Conservation (phyloP, 495 filamentous ascomycete genomes). For the Chaetomium cochliodes region DNA sequence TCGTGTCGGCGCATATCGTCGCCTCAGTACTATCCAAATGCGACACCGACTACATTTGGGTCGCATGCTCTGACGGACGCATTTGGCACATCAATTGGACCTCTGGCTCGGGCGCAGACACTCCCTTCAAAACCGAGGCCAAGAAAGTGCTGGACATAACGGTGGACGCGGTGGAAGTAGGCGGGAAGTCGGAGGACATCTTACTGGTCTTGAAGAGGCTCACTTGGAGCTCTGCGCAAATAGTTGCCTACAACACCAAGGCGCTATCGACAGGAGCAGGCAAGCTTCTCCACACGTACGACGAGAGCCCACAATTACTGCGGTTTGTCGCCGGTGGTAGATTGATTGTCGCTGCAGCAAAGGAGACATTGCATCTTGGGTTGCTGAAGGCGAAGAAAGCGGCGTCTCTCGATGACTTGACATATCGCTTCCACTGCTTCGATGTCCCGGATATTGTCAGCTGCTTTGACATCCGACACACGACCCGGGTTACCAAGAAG, state of each 20-base stretch:
- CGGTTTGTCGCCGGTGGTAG: constrained; percentile 32
- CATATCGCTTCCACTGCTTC: constrained; percentile 51
- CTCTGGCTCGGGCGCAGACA: constrained; percentile 50
- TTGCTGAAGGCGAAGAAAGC: constrained; percentile 28
- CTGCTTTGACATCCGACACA: constrained; percentile 54
- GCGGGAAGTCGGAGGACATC: constrained; percentile 40
- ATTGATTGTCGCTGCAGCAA: constrained; percentile 42
- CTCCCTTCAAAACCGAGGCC: constrained; percentile 38
- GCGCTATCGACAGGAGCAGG: constrained; percentile 25
- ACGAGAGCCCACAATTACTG: constrained; percentile 36
- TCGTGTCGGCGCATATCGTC: constrained; percentile 41
- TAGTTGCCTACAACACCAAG: constrained; percentile 44
- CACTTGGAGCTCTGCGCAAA: constrained; percentile 33
- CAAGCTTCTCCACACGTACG: constrained; percentile 36
- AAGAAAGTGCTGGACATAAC: constrained; percentile 46
- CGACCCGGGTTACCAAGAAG: constrained; percentile 35
- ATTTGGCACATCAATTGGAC: constrained; percentile 78
- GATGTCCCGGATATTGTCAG: constrained; percentile 55
- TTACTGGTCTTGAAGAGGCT: constrained; percentile 43
- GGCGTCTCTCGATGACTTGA: constrained; percentile 38
- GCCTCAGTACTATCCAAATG: constrained; percentile 60
- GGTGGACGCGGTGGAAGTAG: constrained; percentile 43
- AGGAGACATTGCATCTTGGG: constrained; percentile 41
- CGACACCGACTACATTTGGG: constrained; percentile 61
- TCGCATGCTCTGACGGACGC: constrained; percentile 63